Evolutionary conservation across 768 basidiomycete species (phyloP), one percentile per base, ranked within the genome.

Genomic region (Leccinum imitatum): DNA sequence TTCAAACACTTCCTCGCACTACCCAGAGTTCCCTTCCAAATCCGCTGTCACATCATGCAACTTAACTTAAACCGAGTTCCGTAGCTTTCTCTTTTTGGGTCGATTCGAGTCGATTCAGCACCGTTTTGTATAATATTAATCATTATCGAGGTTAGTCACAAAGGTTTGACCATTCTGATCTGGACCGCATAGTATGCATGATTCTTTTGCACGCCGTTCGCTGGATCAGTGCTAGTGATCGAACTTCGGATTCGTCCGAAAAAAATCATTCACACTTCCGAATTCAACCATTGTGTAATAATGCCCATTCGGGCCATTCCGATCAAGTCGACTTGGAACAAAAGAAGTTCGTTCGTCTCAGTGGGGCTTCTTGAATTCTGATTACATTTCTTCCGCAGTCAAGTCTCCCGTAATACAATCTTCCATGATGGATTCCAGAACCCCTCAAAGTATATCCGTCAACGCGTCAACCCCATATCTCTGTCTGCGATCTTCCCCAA

Each of bases 321-420:
- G 13, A 25, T 25, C 25, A 25, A 25, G 25, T 25, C 25, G 25
- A 25, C 25, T 25, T 25, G 39, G 39, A 30, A 25, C 14, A 11
- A 27, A 17, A 37, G 9, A 31, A 31, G 30, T 31, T 31, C 6
- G 30, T 31, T 31, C 30, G 37, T 60, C 50, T 27, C 25, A 25
- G 25, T 53, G 23, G 47, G 19, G 17, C 23, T 27, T 44, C 21
- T 25, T 25, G 25, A 25, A 25, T 25, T 25, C 25, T 25, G 25
- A 25, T 31, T 35, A 35, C 57, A 25, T 44, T 21, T 21, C 31
- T 17, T 63, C 57, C 53, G 63, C 58, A 59, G 55, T 39, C 23
- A 56, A n/a, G 13, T 57, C 33, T 21, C 44, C 23, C 50, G 37
- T 41, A 41, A 41, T 41, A 41, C 39, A 14, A 19, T 31, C 57